Percentiles rank a stretch among this genome's conserved stretches.
Evolutionary conservation across 2,329 filamentous ascomycete genomes (phyloP).

Genomic region (Elsinoe arachidis): DNA sequence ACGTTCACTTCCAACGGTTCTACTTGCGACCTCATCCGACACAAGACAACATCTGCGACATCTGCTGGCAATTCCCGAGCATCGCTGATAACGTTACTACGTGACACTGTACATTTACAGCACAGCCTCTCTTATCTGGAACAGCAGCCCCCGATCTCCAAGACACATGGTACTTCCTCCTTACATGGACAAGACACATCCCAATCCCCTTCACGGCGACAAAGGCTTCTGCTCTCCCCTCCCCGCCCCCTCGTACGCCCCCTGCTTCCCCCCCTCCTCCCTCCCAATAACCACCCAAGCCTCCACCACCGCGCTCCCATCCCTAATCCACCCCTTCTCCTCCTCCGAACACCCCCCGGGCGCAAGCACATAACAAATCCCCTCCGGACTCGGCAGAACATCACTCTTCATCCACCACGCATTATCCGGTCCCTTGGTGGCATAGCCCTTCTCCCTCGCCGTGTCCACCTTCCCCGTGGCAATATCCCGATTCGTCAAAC

Average conservation of each 20-base stretch:
- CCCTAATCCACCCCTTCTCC: slow-evolving; percentile 22
- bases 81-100: too few relatives aligned
- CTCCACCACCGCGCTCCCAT: slow-evolving; percentile 25
- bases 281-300: slow-evolving; percentile 25
- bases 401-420: slow-evolving; percentile 27
- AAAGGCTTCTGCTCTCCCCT: not conserved
- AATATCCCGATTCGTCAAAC: slow-evolving; percentile 27
- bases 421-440: slow-evolving; percentile 21
- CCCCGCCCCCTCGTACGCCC: not conserved
- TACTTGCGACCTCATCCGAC: too few relatives aligned
- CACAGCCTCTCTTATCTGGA: too few relatives aligned
- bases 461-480: slow-evolving; percentile 26
- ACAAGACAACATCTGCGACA: too few relatives aligned
- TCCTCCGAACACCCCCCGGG: slow-evolving; percentile 21
- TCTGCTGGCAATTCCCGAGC: too few relatives aligned
- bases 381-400: slow-evolving; percentile 21
- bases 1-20: too few relatives aligned
- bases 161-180: too few relatives aligned
- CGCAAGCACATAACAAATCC: slow-evolving; percentile 22
- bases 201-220: not conserved
- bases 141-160: too few relatives aligned
- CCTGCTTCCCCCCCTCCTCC: not conserved
- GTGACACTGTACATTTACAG: too few relatives aligned
- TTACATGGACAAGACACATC: not conserved
- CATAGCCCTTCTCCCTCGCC: slow-evolving; percentile 16